phyloP scores from a whole-genome alignment of 2,329 filamentous ascomycete genomes.

The Penicillium brasilianum region DNA sequence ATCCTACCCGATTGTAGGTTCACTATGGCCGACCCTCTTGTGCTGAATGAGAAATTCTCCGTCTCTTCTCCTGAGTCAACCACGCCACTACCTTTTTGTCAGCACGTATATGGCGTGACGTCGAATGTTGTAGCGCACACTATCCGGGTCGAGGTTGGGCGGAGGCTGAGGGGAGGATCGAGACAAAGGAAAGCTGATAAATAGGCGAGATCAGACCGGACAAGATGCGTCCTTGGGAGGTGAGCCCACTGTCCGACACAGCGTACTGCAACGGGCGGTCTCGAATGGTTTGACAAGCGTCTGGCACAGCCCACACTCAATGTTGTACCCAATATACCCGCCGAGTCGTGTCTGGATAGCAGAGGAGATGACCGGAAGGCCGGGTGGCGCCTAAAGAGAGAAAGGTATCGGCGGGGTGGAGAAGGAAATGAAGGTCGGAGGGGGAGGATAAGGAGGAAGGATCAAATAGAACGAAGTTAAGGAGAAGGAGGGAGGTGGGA shows the following conservation, averaged over 20 bases:
- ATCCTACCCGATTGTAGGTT: neutral
- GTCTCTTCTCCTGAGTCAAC: neutral
- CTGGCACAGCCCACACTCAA: constrained; percentile 23
- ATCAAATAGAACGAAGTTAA: constrained; percentile 1
- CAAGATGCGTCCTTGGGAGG: constrained; percentile 11
- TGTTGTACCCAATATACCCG: constrained; percentile 23
- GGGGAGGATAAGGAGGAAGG: constrained; percentile 16
- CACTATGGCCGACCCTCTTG: neutral
- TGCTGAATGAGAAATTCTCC: neutral
- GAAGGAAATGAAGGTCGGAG: constrained; percentile 9
- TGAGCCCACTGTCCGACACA: constrained; percentile 16
- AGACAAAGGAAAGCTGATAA: constrained; percentile 18
- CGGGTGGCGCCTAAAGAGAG: neutral
- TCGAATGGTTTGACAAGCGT: constrained; percentile 24
- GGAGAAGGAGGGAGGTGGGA: constrained; percentile 12
- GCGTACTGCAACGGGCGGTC: constrained; percentile 17
- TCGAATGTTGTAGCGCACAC: neutral
- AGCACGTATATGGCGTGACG: neutral
- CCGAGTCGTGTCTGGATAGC: constrained; percentile 17
- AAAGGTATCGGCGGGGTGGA: constrained; percentile 5
- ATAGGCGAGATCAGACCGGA: neutral
- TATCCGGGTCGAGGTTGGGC: neutral
- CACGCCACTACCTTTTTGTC: neutral
- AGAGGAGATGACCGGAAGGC: constrained; percentile 2
- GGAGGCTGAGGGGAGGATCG: constrained; percentile 7